Evolutionary conservation across 1,284 basidiomycete genomes (phyloP), one percentile per base, ranked within the genome.

Genomic region (Irpex sp.): DNA sequence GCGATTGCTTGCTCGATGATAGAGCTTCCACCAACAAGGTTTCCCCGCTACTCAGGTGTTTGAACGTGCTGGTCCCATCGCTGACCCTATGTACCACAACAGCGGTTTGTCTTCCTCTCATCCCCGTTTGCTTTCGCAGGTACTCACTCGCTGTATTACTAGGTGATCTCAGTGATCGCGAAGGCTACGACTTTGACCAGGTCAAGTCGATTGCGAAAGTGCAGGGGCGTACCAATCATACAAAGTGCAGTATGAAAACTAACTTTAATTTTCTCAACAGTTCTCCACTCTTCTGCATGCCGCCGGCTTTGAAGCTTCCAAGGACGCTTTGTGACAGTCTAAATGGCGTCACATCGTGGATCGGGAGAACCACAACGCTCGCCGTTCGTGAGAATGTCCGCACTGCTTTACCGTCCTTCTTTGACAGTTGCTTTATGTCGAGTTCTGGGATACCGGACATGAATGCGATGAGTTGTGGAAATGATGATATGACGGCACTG

Each of bases 41-140:
- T 95, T 88, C 79, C 87, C 93, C 4, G 84, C 93, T 0, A 92
- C 90, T 0, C 90, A 93, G 67, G 81, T 92, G 5, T 93, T 92
- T 68, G 92, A 95, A 72, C 88, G 93, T 63, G 90, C 89, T 0
- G 93, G 92, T 11, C 85, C 83, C 15, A 88, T 95, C 71, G 86
- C 82, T 5, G 93, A 95, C 75, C 93, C 93, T 4, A 92, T 92
- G 89, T 93, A 92, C 70, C 91, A 92, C 73, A 91, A 90, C 72
- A 89, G 88, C 67, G 91, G 87, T 86, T 66, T 55, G 81, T 66
- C 7, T 8, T 43, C 33, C 13, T 33, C 60, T 26, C 49, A 57
- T 6, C 5, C 51, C 47, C 19, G 11, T 36, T 36, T 53, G 7
- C 50, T 6, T 49, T 17, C 55, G 47, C 1, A 49, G n/a, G 7